Evolutionary conservation across 768 basidiomycete genomes (phyloP), one percentile per base, ranked within the genome.

Genomic region (Mrakia hoshinonis): DNA sequence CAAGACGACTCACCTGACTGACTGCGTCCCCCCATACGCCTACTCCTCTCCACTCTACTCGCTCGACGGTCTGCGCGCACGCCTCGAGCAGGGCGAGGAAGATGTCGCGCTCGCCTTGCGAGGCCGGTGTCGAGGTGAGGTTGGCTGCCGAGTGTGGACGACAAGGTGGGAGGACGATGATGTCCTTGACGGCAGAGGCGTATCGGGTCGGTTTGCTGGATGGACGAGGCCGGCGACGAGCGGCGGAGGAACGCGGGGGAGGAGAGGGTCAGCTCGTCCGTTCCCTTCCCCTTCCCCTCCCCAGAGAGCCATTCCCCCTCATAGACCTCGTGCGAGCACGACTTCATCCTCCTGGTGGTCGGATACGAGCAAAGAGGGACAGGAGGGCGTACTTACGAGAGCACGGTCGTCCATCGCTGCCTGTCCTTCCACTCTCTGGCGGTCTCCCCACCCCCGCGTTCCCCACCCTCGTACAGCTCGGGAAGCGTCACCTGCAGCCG

Each of bases 11-110:
- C 1, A 71, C 73, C 55, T 67, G 43, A 29, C 69, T 69, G 24
- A 74, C 58, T n/a, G 46, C 48, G 20, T 74, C 73, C 24, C 73
- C 69, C 65, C 73, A 66, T 31, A 70, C 69, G 6, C 65, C 63
- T 20, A 74, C 29, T 4, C 69, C 69, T 26, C 48, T 36, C 69
- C 73, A 63, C 11, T 67, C 68, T 15, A 69, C 10, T 60, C 47
- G 46, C 34, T 66, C 18, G 31, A 73, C 54, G 3, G 39, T 60
- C 12, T 13, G 15, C 12, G 18, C 4, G 55, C 70, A 71, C 1
- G 43, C 46, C n/a, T 29, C 10, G 49, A 71, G 65, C 29, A 71
- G 43, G 31, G 62, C 34, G n/a, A 63, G 63, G 20, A 71, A 10
- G 49, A 71, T 46, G 34, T 71, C 70, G 24, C 22, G 2, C n/a